Base-by-base conservation (phyloP, 495 filamentous ascomycete species). In the Hypoxylon crocopeplum region DNA sequence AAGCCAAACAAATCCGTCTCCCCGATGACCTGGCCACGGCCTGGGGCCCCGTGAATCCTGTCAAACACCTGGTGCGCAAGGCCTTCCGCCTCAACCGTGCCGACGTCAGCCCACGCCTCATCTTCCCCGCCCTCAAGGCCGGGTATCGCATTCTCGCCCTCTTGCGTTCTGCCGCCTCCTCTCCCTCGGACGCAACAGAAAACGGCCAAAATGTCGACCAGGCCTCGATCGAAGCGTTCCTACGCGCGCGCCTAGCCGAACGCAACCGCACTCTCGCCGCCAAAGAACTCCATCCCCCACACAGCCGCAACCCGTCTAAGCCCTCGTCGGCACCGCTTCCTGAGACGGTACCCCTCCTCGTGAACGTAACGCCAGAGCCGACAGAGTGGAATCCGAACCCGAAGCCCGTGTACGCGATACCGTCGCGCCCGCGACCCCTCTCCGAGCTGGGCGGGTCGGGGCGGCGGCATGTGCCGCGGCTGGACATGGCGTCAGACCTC, bases 81-180 rank as follows among this genome's bases (percentile, higher is more conserved):
- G 76, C 77, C 22, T 92, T 92, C 67, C 77, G 75, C 19, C 78
- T 74, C 59, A 86, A 89, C 59, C 74, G 69, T 48, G 68, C 66
- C 10, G 69, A 88, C 19, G 78, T 79, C 15, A 83, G 80, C 51
- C 80, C 80, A 7, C 77, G 82, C 3, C 77, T 84, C 55, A 72
- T 81, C 10, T 64, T 72, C 27, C 78, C 81, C 56, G 78, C 84
- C 12, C 70, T 89, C 11, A 79, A 80, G 45, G 79, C 85, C 48
- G 89, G 89, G 33, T 92, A 92, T 72, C 75, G 82, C 70, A 85
- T 88, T 67, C 53, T 73, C 25, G 45, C 37, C 0, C 29, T 63
- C 10, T 27, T 66, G 25, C 29, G 44, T 7, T 27, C 30, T 22
- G 57, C 64, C 40, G 22, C 56, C 1, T 48, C 56, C 11, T 37